Evolutionary conservation across 2,329 filamentous ascomycete genomes (phyloP).

Genomic region (Diaporthe eres): DNA sequence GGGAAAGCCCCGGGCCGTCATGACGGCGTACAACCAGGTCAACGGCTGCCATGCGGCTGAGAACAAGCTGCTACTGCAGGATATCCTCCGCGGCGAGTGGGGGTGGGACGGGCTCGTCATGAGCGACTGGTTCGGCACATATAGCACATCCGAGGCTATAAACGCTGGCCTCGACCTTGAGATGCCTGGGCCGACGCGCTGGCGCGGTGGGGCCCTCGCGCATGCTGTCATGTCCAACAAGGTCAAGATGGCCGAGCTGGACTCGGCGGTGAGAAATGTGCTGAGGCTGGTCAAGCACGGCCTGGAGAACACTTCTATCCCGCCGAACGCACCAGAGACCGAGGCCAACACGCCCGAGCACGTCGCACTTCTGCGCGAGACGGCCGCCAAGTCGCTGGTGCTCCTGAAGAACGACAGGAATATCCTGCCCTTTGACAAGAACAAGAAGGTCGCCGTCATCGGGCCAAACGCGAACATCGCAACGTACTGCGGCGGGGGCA

Average conservation of each 20-base stretch:
- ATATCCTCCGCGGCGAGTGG: constrained; percentile 60
- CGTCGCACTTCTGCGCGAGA: constrained; percentile 63
- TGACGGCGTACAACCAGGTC: constrained; percentile 63
- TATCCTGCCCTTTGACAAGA: constrained; percentile 64
- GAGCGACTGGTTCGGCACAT: constrained; percentile 61
- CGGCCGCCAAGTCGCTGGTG: constrained; percentile 73
- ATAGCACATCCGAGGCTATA: constrained; percentile 52
- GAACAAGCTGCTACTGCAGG: constrained; percentile 54
- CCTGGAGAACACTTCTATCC: constrained; percentile 12
- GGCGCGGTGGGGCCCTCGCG: constrained; percentile 45
- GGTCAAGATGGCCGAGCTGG: constrained; percentile 46
- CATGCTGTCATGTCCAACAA: constrained; percentile 49
- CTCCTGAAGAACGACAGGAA: constrained; percentile 74
- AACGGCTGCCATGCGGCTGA: constrained; percentile 61
- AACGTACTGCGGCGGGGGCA: constrained; percentile 52
- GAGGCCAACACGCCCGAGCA: constrained; percentile 50
- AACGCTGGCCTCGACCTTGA: constrained; percentile 54
- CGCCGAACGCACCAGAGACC: constrained; percentile 45
- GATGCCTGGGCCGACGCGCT: constrained; percentile 55
- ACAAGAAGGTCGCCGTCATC: constrained; percentile 63
- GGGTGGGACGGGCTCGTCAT: constrained; percentile 60
- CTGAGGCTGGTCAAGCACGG: constrained; percentile 50
- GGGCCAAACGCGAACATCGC: constrained; percentile 65
- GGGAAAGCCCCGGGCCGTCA: constrained; percentile 58
- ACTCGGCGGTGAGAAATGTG: constrained; percentile 50